Conservation (phyloP, 768 basidiomycete species). For the Rhodotorula paludigena region DNA sequence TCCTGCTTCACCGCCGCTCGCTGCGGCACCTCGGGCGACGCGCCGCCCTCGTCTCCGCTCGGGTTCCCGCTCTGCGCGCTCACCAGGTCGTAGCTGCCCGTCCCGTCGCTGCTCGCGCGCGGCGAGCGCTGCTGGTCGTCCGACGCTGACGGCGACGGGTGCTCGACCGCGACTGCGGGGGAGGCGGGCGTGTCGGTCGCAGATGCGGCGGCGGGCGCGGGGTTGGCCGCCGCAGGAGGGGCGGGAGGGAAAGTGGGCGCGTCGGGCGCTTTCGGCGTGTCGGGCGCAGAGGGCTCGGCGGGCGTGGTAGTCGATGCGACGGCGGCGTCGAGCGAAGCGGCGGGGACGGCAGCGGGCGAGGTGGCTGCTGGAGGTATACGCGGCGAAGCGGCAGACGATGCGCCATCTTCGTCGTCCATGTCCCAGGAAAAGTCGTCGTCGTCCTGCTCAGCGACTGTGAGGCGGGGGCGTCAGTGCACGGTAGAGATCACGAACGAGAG, state of each 20-base stretch:
- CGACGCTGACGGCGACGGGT: not conserved
- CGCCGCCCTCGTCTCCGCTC: slow-evolving; percentile 2
- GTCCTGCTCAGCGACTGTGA: slow-evolving; percentile 54
- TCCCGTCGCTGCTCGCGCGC: slow-evolving; percentile 26
- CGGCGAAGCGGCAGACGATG: slow-evolving; percentile 4
- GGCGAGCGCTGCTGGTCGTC: not conserved
- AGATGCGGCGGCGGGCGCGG: slow-evolving; percentile 4
- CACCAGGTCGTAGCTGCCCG: slow-evolving; percentile 40
- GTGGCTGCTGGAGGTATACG: not conserved
- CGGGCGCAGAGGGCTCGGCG: not conserved
- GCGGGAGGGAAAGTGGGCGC: not conserved
- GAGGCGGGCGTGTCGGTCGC: not conserved
- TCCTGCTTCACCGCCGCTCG: not conserved
- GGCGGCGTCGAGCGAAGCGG: not conserved
- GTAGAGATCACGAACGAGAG: slow-evolving; percentile 13
- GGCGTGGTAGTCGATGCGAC: too few relatives aligned
- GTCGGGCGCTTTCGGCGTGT: not conserved
- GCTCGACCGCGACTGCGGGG: slow-evolving; percentile 15
- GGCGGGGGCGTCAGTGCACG: not conserved
- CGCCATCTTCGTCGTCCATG: slow-evolving; percentile 70
- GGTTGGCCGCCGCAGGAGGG: not conserved
- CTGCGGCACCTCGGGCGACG: not conserved
- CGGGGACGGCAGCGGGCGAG: not conserved
- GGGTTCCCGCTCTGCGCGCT: slow-evolving; percentile 32
- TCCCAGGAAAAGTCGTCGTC: slow-evolving; percentile 86